Conservation (phyloP, 1,139 yeast genomes). For the Trichomonascaceae sp. region DNA sequence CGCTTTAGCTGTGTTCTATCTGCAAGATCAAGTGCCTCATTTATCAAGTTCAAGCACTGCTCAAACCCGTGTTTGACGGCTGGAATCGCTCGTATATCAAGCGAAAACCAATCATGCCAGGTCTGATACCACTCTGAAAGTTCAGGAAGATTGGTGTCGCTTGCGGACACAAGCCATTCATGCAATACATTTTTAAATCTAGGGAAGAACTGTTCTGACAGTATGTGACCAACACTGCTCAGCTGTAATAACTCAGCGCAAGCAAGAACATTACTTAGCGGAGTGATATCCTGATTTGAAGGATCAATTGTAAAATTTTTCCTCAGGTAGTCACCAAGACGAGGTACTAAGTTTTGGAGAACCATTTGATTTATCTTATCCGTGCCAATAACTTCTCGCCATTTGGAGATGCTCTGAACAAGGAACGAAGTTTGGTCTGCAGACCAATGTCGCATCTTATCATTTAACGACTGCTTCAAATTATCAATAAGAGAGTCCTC, state of each 20-base stretch:
- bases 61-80: constrained; percentile 24
- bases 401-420: constrained; percentile 31
- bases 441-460: constrained; percentile 34
- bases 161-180: constrained; percentile 26
- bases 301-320: constrained; percentile 29
- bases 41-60: constrained; percentile 32
- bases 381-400: constrained; percentile 37
- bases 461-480: constrained; percentile 31
- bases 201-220: constrained; percentile 31
- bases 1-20: constrained; percentile 1
- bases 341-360: constrained; percentile 30
- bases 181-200: constrained; percentile 29
- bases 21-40: constrained; percentile 27
- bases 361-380: constrained; percentile 26
- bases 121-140: constrained; percentile 30
- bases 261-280: constrained; percentile 20
- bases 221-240: constrained; percentile 21
- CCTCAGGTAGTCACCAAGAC: constrained; percentile 28
- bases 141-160: constrained; percentile 21
- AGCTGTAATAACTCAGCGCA: constrained; percentile 10
- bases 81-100: constrained; percentile 19
- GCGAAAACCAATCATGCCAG: constrained; percentile 29
- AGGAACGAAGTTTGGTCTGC: constrained; percentile 23
- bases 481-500: constrained; percentile 25
- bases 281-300: constrained; percentile 26